A percentile compares a stretch with the other conserved stretches of the same genome.
Evolutionary conservation across 2,329 filamentous ascomycete genomes (phyloP).

Genomic region (Aspergillus clavatus): DNA sequence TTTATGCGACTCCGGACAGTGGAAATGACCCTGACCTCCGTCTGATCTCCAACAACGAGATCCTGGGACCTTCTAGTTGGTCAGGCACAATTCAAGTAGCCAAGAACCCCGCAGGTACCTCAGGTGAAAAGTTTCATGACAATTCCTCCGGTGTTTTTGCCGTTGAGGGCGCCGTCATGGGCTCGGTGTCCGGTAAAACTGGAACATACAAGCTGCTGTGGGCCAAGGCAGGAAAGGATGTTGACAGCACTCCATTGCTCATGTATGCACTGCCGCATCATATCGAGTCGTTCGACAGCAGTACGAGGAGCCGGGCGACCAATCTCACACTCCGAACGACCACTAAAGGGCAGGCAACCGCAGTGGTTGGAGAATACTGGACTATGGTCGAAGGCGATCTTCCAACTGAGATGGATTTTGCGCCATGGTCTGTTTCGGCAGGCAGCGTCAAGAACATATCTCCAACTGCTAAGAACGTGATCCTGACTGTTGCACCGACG

Average conservation of each 20-base stretch:
- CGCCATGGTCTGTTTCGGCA: constrained; percentile 63
- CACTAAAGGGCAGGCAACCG: constrained; percentile 76
- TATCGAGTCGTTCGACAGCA: constrained; percentile 63
- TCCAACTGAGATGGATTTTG: constrained; percentile 69
- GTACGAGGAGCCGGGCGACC: constrained; percentile 47
- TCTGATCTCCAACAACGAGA: constrained; percentile 60
- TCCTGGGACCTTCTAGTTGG: constrained; percentile 64
- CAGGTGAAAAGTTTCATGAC: constrained; percentile 68
- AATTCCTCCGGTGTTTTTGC: constrained; percentile 71
- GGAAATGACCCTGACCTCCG: constrained; percentile 62
- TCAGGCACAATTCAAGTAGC: constrained; percentile 76
- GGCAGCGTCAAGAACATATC: constrained; percentile 39
- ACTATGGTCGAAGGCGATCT: constrained; percentile 71
- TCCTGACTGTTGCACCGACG: constrained; percentile 59
- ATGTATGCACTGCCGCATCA: constrained; percentile 93
- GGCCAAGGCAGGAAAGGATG: constrained; percentile 61
- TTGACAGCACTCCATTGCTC: constrained; percentile 55
- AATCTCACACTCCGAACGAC: constrained; percentile 66
- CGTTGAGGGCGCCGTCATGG: constrained; percentile 59
- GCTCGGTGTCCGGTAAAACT: constrained; percentile 49
- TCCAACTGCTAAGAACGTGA: constrained; percentile 51
- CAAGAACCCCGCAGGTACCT: constrained; percentile 60
- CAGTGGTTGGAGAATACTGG: constrained; percentile 68
- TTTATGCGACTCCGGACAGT: constrained; percentile 65
- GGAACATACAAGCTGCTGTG: constrained; percentile 73